Evolutionary conservation across 805 yeast genomes (phyloP).

Genomic region (Geotrichum ghanense): DNA sequence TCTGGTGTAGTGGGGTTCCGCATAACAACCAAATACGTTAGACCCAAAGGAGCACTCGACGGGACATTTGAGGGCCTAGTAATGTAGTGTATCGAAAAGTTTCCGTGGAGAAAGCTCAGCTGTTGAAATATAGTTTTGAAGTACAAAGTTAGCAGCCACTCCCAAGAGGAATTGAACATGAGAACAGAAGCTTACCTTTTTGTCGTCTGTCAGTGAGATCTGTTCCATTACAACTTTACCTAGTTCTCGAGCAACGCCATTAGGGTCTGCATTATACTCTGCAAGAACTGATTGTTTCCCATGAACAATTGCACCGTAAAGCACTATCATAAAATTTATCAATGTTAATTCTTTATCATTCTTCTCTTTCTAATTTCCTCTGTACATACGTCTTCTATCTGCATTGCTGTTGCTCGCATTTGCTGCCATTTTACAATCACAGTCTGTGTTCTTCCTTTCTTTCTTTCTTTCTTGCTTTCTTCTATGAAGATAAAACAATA

Average conservation of each 20-base stretch:
- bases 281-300: constrained; percentile 7
- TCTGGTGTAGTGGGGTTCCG: constrained; percentile 1
- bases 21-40: constrained; percentile 21
- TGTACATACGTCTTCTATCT: neutral
- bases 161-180: neutral
- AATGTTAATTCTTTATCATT: neutral
- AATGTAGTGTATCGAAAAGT: constrained; percentile 22
- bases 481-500: no score
- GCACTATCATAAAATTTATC: constrained; percentile 4
- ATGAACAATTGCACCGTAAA: constrained; percentile 12
- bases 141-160: neutral
- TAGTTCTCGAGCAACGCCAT: constrained; percentile 8
- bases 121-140: no score
- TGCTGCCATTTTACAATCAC: neutral
- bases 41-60: constrained; percentile 17
- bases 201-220: constrained; percentile 18
- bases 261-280: constrained; percentile 10
- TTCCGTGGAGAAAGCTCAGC: constrained; percentile 23
- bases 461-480: no score
- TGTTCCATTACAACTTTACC: constrained; percentile 14
- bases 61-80: constrained; percentile 13
- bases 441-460: no score
- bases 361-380: neutral
- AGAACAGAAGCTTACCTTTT: constrained; percentile 12
- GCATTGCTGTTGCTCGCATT: neutral